phyloP scores from a whole-genome alignment of 768 basidiomycete species.

The Pholiota conissans region DNA sequence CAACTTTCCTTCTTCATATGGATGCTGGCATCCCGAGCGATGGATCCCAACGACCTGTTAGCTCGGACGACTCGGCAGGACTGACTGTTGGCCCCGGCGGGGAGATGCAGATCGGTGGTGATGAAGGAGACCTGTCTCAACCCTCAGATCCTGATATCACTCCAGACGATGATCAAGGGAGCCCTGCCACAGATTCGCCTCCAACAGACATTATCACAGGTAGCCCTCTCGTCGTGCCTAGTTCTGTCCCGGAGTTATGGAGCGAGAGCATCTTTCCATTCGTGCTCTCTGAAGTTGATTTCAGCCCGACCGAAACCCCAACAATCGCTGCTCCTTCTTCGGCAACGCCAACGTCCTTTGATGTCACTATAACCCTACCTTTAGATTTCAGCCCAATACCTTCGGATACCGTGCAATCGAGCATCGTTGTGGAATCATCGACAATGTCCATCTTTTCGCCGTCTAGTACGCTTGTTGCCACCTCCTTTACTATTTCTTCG shows the following conservation, averaged over 20 bases:
- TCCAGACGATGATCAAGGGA: background rate
- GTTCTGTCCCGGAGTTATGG: background rate
- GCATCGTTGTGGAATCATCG: no score
- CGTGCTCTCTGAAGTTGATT: background rate
- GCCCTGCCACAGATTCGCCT: background rate
- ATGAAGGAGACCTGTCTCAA: conserved; percentile 1
- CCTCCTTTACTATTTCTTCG: background rate
- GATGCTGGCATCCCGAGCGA: conserved; percentile 4
- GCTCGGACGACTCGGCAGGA: background rate
- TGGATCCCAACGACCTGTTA: background rate
- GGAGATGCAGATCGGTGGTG: conserved; percentile 1
- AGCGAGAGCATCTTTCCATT: background rate
- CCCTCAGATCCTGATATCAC: background rate
- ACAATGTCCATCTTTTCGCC: no score
- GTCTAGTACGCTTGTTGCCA: no score
- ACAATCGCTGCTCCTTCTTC: background rate
- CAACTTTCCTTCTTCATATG: conserved; percentile 7
- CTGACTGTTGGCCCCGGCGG: background rate
- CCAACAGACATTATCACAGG: background rate
- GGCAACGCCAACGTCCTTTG: background rate
- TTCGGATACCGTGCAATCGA: background rate
- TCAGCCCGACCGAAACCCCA: background rate
- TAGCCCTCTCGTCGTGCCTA: background rate
- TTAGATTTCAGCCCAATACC: background rate
- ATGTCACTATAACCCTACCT: background rate